Percentiles rank a stretch among this genome's conserved stretches.
phyloP scores from a whole-genome alignment of 2,329 filamentous ascomycete species.

The Sphaerulina populicola region DNA sequence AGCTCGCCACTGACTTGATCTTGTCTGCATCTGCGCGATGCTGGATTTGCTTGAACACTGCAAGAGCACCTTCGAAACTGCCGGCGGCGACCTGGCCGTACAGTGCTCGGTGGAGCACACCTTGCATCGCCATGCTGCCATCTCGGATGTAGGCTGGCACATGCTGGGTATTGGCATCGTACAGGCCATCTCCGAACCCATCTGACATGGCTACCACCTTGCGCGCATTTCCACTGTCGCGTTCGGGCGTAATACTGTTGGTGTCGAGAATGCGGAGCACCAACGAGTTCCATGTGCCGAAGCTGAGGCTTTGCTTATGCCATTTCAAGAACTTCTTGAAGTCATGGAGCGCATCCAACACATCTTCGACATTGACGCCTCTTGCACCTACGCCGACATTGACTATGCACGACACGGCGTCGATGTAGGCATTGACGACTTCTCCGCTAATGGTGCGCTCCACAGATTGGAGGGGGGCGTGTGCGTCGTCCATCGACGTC shows the following conservation, averaged over 20 bases:
- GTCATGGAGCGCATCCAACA: constrained; percentile 31
- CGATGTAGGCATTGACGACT: constrained; percentile 48
- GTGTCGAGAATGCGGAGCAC: constrained; percentile 47
- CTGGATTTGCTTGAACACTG: constrained; percentile 35
- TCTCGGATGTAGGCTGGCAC: constrained; percentile 39
- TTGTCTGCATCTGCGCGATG: constrained; percentile 40
- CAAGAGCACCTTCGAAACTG: constrained; percentile 34
- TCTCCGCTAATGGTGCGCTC: constrained; percentile 50
- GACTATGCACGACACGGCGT: constrained; percentile 43
- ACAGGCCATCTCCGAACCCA: constrained; percentile 36
- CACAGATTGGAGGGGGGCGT: constrained; percentile 21
- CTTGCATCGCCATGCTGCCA: constrained; percentile 37
- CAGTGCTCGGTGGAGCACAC: constrained; percentile 38
- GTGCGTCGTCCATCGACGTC: constrained; percentile 17
- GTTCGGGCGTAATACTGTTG: constrained; percentile 39
- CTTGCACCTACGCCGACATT: constrained; percentile 38
- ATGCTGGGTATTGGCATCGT: constrained; percentile 30
- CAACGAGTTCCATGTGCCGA: constrained; percentile 39
- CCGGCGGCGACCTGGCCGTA: constrained; percentile 35
- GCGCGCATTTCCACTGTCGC: constrained; percentile 39
- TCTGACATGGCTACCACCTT: constrained; percentile 33
- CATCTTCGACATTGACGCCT: constrained; percentile 32
- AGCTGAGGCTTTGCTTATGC: constrained; percentile 33
- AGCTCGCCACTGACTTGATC: constrained; percentile 35
- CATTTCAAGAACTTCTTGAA: constrained; percentile 17